Conservation (phyloP, 257 asterid species). For the Plantago elongata region DNA sequence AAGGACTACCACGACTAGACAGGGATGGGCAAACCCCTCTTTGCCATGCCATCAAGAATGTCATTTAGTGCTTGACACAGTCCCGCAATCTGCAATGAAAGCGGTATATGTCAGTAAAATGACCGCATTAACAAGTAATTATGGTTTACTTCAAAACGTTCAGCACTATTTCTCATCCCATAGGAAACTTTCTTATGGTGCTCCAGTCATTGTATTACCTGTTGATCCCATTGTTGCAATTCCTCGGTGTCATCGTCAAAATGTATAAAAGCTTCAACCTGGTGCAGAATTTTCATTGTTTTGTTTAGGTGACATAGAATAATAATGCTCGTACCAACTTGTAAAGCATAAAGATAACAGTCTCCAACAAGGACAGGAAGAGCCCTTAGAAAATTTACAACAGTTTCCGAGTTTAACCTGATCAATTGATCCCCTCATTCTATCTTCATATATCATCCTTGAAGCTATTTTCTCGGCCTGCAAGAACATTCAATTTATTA, state of each 20-base stretch:
- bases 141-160: too few species aligned
- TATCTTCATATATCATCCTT: constrained; percentile 90
- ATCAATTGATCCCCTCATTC: constrained; percentile 97
- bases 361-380: constrained; percentile 2
- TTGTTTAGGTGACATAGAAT: constrained; percentile 5
- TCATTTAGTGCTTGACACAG: constrained; percentile 92
- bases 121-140: too few species aligned
- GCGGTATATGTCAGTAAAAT: too few species aligned
- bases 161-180: too few species aligned
- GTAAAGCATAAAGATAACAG: constrained; percentile 6
- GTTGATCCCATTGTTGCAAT: constrained; percentile 98
- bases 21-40: constrained; percentile 83
- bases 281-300: constrained; percentile 17
- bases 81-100: constrained; percentile 67
- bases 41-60: constrained; percentile 90
- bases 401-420: constrained; percentile 49
- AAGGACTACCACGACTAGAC: constrained; percentile 32
- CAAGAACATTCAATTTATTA: constrained; percentile 15
- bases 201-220: constrained; percentile 37
- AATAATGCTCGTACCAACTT: constrained; percentile 1
- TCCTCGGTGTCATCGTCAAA: constrained; percentile 95
- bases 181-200: too few species aligned
- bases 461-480: constrained; percentile 99
- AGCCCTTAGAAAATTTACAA: neutral
- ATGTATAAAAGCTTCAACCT: constrained; percentile 96